Conservation (phyloP, 1,284 basidiomycete genomes). For the Ceratobasidium sp. region DNA sequence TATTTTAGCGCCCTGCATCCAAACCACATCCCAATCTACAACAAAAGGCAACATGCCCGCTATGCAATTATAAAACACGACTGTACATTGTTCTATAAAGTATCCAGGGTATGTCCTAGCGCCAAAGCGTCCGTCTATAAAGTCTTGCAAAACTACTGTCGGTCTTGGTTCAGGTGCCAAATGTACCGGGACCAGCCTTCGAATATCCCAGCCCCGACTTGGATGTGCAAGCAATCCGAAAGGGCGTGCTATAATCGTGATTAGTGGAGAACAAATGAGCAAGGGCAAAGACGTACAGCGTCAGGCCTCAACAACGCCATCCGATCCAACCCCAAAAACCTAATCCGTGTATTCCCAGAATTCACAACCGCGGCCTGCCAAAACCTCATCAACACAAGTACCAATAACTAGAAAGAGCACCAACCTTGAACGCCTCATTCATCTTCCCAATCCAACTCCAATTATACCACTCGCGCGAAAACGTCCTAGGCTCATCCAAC, state of each 20-base stretch:
- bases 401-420: constrained; percentile 37
- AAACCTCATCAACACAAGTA: constrained; percentile 21
- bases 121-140: neutral
- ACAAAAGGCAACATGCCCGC: no score
- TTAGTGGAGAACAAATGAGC: neutral
- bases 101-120: neutral
- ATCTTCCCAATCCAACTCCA: constrained; percentile 65
- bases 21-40: no score
- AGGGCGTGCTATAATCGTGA: constrained; percentile 56
- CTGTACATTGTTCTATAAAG: constrained; percentile 1
- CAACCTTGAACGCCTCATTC: constrained; percentile 63
- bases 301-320: constrained; percentile 67
- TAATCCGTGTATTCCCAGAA: constrained; percentile 58
- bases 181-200: constrained; percentile 76
- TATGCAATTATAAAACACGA: no score
- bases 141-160: neutral
- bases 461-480: constrained; percentile 61
- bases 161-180: constrained; percentile 57
- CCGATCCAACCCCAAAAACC: constrained; percentile 64
- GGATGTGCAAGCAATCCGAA: constrained; percentile 68
- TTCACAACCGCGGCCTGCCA: constrained; percentile 54
- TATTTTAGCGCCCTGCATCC: no score
- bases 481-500: constrained; percentile 50
- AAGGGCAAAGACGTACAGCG: constrained; percentile 54
- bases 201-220: constrained; percentile 66